Base-by-base conservation (phyloP, 2,329 filamentous ascomycete genomes). In the Macrophomina pseudophaseolina region DNA sequence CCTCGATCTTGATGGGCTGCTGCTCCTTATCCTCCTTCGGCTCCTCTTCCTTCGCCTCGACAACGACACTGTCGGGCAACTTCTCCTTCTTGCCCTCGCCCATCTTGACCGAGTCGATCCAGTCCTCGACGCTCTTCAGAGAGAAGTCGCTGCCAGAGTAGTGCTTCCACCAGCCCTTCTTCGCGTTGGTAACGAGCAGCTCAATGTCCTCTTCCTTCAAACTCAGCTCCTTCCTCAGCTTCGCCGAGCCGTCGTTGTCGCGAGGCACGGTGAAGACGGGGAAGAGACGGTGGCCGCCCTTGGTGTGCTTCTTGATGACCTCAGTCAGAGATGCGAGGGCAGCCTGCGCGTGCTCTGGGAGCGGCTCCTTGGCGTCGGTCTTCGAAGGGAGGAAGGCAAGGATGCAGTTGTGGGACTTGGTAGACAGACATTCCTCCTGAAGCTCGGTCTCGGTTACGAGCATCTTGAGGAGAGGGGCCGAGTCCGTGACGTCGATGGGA, bases 51-150 rank as follows among this genome's bases (percentile, higher is more conserved):
- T 63, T 53, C 8, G 44, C 66, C 30, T 69, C 68, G 5, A 75
- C 72, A 9, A 84, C 69, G 42, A 84, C 54, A 4, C 74, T 74
- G 67, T 90, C 86, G 48, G 83, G 84, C 16, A 94, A 75, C 72
- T 87, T 91, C 73, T 88, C 85, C 84, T 94, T 97, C 67, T 86
- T 81, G 2, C 92, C 91, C 75, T 98, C 94, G 63, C 94, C 92
- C 84, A 99, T 86, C 44, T 93, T 89, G 69, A 98, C 93, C n/a
- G 87, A 85, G 74, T 99, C 95, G 67, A 99, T 87, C 93, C 94
- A 99, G 69, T 83, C 82, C 80, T 97, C 92, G 35, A 99, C 82
- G 32, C 85, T 86, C 64, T 86, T 82, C 30, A 84, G 75, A 65
- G 86, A 87, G 52, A 88, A 88, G 16, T 80, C 76, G 8, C 80